Conservation (phyloP, 176 grass and related monocot species). For the Cenchrus purpureus region DNA sequence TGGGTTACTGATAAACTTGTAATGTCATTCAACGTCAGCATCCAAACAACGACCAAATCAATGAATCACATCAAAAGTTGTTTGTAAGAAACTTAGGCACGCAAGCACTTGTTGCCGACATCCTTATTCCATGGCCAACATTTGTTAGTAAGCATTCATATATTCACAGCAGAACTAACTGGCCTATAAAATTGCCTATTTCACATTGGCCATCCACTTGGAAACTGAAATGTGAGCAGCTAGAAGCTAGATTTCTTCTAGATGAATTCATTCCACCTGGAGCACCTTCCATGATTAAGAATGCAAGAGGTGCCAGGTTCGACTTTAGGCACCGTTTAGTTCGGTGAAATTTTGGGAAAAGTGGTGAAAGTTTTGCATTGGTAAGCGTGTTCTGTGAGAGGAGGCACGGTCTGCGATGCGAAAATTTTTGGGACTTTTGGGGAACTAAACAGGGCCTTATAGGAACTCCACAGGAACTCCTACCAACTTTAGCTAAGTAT, state of each 20-base stretch:
- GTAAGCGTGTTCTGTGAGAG: no score
- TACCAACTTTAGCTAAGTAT: no score
- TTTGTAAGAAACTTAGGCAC: slow-evolving; percentile 75
- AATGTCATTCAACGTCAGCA: slow-evolving; percentile 47
- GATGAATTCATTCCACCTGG: slow-evolving; percentile 39
- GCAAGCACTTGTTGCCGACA: slow-evolving; percentile 46
- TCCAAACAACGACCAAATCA: slow-evolving; percentile 57
- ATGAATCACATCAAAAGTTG: slow-evolving; percentile 70
- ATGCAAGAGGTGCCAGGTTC: slow-evolving; percentile 26
- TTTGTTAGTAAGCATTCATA: slow-evolving; percentile 58
- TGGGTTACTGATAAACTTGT: slow-evolving; percentile 44
- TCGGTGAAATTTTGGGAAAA: no score
- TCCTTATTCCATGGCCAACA: slow-evolving; percentile 48
- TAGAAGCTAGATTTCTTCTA: slow-evolving; percentile 47
- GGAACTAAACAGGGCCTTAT: no score
- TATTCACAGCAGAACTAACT: slow-evolving; percentile 51
- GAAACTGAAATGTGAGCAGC: slow-evolving; percentile 24
- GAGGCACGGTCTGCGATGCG: no score
- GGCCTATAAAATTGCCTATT: slow-evolving; percentile 48
- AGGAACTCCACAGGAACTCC: no score
- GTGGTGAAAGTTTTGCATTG: no score
- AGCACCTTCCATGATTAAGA: slow-evolving; percentile 43
- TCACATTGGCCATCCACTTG: slow-evolving; percentile 28
- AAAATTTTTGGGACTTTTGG: no score
- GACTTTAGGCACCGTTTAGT: neutral